Evolutionary conservation across 768 basidiomycete genomes (phyloP), one percentile per base, ranked within the genome.

Genomic region (Termitomyces eurrhizus): DNA sequence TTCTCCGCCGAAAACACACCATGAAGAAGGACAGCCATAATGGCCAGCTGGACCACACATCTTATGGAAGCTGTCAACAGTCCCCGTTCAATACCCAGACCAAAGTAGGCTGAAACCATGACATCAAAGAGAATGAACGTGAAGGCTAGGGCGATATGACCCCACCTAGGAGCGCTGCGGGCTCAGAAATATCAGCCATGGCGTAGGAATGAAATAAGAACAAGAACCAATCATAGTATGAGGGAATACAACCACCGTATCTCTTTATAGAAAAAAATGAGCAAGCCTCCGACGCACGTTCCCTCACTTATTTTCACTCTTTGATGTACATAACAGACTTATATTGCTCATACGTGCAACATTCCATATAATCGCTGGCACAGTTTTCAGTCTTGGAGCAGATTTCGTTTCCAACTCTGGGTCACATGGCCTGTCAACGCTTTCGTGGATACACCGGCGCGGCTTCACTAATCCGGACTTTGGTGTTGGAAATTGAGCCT

Each of bases 41-140:
- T 72, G 16, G 85, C 83, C 21, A 95, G 82, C 74, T 95, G 93
- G 9, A 89, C 73, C 21, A 91, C 75, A 69, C 93, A 95, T 70
- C 93, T 77, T 46, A 86, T 58, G 0, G 91, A 86, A 0, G 92
- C 84, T 8, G 86, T 82, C 24, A 90, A 66, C 26, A 95, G 80
- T 6, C 87, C 86, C 0, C 77, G 70, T 0, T 87, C 90, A 48
- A 94, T 78, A 2, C 85, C 89, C 21, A 95, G 82, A 5, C 85
- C 78, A 61, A 93, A 81, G 1, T 77, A 64, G 7, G 78, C 74
- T 2, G 93, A 93, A 7, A 93, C 62, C 26, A 83, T 62, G 6
- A 87, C 82, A 74, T 93, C 84, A 69, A 94, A 82, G 42, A 85
- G 68, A 68, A 95, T 83, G 72, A 95, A 95, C 2, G 81, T 72